These are phyloP conservation scores for Gracilariopsis chorda DNA, from an alignment of 23 red algal species.

Conservation along the genomic window DNA sequence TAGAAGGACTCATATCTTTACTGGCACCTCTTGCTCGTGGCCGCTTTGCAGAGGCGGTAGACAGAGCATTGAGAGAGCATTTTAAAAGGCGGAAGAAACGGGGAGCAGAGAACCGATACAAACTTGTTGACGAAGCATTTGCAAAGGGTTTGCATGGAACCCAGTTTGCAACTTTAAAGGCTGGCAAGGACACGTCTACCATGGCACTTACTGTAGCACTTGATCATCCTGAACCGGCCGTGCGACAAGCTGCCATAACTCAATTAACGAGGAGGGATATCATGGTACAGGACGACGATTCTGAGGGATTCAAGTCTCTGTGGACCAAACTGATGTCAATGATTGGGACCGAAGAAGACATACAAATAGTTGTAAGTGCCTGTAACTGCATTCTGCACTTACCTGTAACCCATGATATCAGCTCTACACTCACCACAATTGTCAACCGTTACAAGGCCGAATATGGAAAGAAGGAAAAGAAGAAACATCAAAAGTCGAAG, in stretches of 20 bases:
- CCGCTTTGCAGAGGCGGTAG: conserved; percentile 12
- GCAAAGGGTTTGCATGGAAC: conserved; percentile 32
- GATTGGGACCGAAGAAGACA: neutral
- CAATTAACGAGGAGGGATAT: neutral
- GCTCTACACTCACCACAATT: neutral
- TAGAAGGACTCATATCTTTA: neutral
- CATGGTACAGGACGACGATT: neutral
- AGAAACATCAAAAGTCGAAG: neutral
- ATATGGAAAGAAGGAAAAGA: neutral
- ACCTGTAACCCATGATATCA: neutral
- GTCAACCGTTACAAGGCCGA: neutral
- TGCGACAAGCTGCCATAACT: neutral
- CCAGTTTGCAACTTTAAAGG: neutral
- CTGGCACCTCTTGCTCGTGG: conserved; percentile 17
- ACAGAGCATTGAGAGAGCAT: conserved; percentile 43
- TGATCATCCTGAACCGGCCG: conserved; percentile 9
- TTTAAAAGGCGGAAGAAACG: conserved; percentile 19
- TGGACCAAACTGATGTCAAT: neutral
- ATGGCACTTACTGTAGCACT: neutral
- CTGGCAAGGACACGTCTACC: neutral
- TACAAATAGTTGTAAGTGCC: neutral
- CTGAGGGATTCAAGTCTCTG: neutral
- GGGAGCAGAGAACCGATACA: neutral
- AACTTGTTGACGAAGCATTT: conserved; percentile 29
- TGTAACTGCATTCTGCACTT: neutral